Evolutionary conservation across 352 stramenopile genomes (phyloP).

Genomic region (Globisporangium rhizosaccharum): DNA sequence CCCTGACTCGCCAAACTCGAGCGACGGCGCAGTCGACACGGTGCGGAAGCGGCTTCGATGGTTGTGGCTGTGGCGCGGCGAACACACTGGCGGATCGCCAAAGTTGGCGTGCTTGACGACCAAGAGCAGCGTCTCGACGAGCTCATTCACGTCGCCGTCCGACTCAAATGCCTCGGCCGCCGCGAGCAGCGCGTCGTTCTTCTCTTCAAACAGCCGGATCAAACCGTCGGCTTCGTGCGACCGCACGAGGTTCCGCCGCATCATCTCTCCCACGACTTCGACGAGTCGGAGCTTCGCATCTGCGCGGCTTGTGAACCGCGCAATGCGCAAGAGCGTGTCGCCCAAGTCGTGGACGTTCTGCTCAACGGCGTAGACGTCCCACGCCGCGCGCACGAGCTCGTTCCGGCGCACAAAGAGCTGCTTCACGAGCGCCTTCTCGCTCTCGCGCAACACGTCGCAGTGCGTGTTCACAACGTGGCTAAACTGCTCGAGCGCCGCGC

Average conservation of each 20-base stretch:
- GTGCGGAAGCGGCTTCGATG: background rate
- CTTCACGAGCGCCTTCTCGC: constrained; percentile 38
- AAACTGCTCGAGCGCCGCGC: constrained; percentile 28
- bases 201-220: constrained; percentile 51
- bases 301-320: constrained; percentile 42
- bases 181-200: constrained; percentile 68
- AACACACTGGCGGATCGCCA: constrained; percentile 22
- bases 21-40: constrained; percentile 5
- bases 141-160: constrained; percentile 65
- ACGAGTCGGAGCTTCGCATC: constrained; percentile 44
- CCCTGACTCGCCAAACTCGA: constrained; percentile 5
- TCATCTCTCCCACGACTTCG: constrained; percentile 67
- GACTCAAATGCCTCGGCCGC: constrained; percentile 69
- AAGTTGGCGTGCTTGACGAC: constrained; percentile 80
- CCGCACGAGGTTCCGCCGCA: constrained; percentile 37
- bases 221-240: constrained; percentile 57
- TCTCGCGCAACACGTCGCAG: constrained; percentile 23
- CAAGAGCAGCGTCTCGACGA: constrained; percentile 74
- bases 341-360: constrained; percentile 39
- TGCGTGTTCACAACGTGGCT: constrained; percentile 28
- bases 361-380: constrained; percentile 42
- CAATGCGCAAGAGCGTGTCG: constrained; percentile 48
- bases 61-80: constrained; percentile 13
- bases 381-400: constrained; percentile 44
- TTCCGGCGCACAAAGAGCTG: constrained; percentile 38